These are phyloP conservation scores for Gaeumannomyces tritici DNA, from an alignment of 2,329 filamentous ascomycete genomes.

Conservation along the genomic window DNA sequence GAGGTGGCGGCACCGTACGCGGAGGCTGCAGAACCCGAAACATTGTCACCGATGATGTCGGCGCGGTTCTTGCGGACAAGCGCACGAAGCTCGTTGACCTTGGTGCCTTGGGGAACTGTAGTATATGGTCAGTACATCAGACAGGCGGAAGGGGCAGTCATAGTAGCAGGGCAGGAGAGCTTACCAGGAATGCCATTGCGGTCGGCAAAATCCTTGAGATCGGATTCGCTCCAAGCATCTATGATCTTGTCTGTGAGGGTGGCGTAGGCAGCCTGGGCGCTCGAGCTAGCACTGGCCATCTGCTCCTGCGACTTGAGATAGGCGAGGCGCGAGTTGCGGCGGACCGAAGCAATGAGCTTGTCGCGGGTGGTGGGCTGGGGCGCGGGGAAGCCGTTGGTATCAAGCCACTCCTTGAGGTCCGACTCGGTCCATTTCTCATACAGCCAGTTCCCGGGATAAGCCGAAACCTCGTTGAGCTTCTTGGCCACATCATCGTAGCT, in stretches of 20 bases:
- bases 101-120: slow-evolving; percentile 81
- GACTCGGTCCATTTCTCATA: slow-evolving; percentile 89
- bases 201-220: slow-evolving; percentile 89
- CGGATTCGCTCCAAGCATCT: slow-evolving; percentile 77
- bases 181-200: slow-evolving; percentile 64
- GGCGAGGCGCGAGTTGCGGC: slow-evolving; percentile 79
- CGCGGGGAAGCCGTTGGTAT: slow-evolving; percentile 74
- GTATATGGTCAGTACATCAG: slow-evolving; percentile 5
- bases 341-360: slow-evolving; percentile 78
- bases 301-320: slow-evolving; percentile 58
- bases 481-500: slow-evolving; percentile 74
- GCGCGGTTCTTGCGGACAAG: slow-evolving; percentile 82
- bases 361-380: slow-evolving; percentile 81
- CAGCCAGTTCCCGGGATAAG: slow-evolving; percentile 94
- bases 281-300: slow-evolving; percentile 50
- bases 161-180: slow-evolving; percentile 3
- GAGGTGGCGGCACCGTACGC: slow-evolving; percentile 64
- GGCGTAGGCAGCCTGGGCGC: slow-evolving; percentile 59
- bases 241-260: slow-evolving; percentile 76
- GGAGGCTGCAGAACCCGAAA: slow-evolving; percentile 45
- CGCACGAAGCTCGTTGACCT: slow-evolving; percentile 79
- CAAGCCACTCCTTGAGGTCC: slow-evolving; percentile 88
- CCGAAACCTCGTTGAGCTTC: slow-evolving; percentile 61
- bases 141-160: not conserved
- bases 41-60: slow-evolving; percentile 57